Evolutionary conservation across 139 green algal genomes (phyloP), one percentile per base, ranked within the genome.

Genomic region (Gonium pectorale): DNA sequence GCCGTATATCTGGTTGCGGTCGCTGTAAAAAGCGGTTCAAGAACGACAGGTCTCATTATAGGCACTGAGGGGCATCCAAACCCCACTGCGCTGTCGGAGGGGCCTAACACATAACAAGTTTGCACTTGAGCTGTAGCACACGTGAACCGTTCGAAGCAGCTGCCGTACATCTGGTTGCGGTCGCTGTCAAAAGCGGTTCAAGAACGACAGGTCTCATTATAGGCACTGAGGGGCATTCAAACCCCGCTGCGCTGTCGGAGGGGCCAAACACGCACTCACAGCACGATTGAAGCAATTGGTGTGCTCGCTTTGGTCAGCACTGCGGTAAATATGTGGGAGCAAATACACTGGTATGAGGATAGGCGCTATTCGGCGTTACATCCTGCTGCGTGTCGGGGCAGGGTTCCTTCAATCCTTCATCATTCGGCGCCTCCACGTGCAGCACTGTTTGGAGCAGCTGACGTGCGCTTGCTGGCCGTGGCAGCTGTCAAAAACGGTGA

Each of bases 401-500:
- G n/a, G n/a, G n/a, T n/a, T n/a, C n/a, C n/a, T n/a, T n/a, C n/a
- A n/a, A n/a, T n/a, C n/a, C n/a, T n/a, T n/a, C n/a, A n/a, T n/a
- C n/a, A n/a, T n/a, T n/a, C n/a, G n/a, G n/a, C n/a, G n/a, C n/a
- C n/a, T n/a, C n/a, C n/a, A n/a, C n/a, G n/a, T n/a, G n/a, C 64
- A 41, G 56, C 74, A 82, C 27, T 38, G 56, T 71, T 82, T 40
- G 75, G 71, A 82, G 75, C 75, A 82, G 56, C 40, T 38, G 38
- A 26, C 56, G 59, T n/a, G 11, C 24, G 17, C 13, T 35, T 17
- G 29, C 52, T 33, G 64, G 44, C 35, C 0, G 41, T 70, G 6
- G 75, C 35, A 1, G 56, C 74, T 82, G 74, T 82, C 74, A 82
- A 82, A 82, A 71, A 46, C 56, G 56, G 40, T 82, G 74, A 38